phyloP scores from a whole-genome alignment of 495 filamentous ascomycete species.

The Podospora australis region DNA sequence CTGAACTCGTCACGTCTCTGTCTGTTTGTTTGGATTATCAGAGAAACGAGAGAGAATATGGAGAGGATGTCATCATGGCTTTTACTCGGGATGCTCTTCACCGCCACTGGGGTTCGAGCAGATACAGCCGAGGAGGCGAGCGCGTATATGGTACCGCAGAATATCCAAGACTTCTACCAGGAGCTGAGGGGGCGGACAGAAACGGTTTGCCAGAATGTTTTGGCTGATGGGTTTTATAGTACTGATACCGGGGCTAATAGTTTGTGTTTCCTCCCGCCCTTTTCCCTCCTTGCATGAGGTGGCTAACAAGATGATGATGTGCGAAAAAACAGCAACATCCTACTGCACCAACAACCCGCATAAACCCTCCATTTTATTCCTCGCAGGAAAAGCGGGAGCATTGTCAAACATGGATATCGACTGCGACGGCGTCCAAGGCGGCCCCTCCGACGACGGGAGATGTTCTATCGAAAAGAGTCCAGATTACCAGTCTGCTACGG shows the following conservation, averaged over 20 bases:
- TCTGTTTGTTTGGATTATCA: no score
- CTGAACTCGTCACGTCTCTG: no score
- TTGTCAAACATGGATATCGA: conserved; percentile 59
- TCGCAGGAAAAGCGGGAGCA: conserved; percentile 25
- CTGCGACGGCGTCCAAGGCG: conserved; percentile 52
- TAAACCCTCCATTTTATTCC: conserved; percentile 28
- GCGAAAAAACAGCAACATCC: conserved; percentile 22
- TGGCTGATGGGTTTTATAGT: conserved; percentile 29
- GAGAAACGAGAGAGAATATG: no score
- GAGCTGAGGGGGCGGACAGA: conserved; percentile 15
- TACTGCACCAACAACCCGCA: conserved; percentile 35
- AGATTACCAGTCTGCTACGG: conserved; percentile 48
- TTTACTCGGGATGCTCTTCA: no score
- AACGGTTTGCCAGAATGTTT: conserved; percentile 18
- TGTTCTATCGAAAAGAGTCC: conserved; percentile 37
- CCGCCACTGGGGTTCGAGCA: no score
- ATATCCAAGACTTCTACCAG: conserved; percentile 28
- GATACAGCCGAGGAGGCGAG: no score
- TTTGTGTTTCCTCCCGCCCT: conserved; percentile 4
- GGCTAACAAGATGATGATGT: no score
- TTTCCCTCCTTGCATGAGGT: no score
- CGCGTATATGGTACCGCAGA: conserved; percentile 29
- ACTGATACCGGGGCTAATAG: conserved; percentile 20
- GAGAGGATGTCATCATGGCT: no score
- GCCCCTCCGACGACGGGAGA: conserved; percentile 37